Evolutionary conservation across 805 yeast species (phyloP).

Genomic region (Pichia sporocuriosa): DNA sequence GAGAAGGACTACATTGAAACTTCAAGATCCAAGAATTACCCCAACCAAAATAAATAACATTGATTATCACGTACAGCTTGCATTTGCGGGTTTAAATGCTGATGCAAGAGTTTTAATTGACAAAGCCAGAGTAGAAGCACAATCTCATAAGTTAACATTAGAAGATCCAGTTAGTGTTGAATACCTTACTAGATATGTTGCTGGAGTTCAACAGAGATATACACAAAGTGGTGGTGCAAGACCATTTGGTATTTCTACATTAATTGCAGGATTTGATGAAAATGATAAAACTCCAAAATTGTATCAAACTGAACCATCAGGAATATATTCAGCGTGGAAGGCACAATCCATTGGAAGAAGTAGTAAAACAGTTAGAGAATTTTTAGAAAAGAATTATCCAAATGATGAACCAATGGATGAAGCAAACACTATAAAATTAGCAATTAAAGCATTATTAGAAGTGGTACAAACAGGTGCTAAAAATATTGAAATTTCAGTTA

Average conservation of each 20-base stretch:
- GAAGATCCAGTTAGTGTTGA: constrained; percentile 92
- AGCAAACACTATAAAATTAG: constrained; percentile 67
- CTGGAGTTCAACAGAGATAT: constrained; percentile 96
- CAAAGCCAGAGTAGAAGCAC: constrained; percentile 94
- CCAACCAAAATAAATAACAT: constrained; percentile 90
- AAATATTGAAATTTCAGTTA: constrained; percentile 86
- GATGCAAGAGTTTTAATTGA: constrained; percentile 94
- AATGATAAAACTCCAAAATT: constrained; percentile 74
- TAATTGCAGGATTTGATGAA: constrained; percentile 93
- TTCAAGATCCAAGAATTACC: constrained; percentile 94
- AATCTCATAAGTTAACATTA: constrained; percentile 84
- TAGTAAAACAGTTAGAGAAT: constrained; percentile 90
- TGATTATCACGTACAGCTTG: constrained; percentile 84
- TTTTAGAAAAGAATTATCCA: constrained; percentile 79
- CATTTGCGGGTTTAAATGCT: constrained; percentile 98
- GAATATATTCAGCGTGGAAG: constrained; percentile 96
- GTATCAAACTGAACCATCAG: constrained; percentile 95
- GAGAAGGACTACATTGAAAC: constrained; percentile 86
- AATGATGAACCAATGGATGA: constrained; percentile 36
- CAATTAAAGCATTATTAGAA: constrained; percentile 83
- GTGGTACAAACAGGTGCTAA: constrained; percentile 98
- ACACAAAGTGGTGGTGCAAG: constrained; percentile 98
- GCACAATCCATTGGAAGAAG: constrained; percentile 96
- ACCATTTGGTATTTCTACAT: constrained; percentile 93
- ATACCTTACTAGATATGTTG: constrained; percentile 87